Evolutionary conservation across 805 yeast genomes (phyloP).

Genomic region (Cyberlindnera sargentensis): DNA sequence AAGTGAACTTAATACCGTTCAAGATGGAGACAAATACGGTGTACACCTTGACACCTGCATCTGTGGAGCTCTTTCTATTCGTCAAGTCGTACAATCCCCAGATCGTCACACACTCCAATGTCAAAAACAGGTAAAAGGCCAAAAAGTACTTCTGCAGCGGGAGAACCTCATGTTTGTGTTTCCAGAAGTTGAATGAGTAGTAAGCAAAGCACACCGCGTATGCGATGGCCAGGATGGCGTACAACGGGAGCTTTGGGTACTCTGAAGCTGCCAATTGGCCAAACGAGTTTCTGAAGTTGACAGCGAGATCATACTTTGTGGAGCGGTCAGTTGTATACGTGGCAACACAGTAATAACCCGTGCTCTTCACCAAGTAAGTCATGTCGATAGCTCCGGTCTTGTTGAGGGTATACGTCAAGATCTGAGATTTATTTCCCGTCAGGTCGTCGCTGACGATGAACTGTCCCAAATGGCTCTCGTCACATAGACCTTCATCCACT

Average conservation of each 20-base stretch:
- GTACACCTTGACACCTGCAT: slow-evolving; percentile 59
- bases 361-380: slow-evolving; percentile 57
- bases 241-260: slow-evolving; percentile 83
- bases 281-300: slow-evolving; percentile 84
- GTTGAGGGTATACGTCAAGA: slow-evolving; percentile 49
- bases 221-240: slow-evolving; percentile 76
- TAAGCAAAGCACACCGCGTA: slow-evolving; percentile 78
- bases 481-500: slow-evolving; percentile 50
- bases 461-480: slow-evolving; percentile 43
- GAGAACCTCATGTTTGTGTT: slow-evolving; percentile 77
- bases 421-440: slow-evolving; percentile 41
- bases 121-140: slow-evolving; percentile 75
- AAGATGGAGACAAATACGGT: slow-evolving; percentile 71
- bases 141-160: slow-evolving; percentile 88
- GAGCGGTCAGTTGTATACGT: slow-evolving; percentile 40
- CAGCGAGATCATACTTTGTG: slow-evolving; percentile 49
- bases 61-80: slow-evolving; percentile 48
- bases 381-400: slow-evolving; percentile 54
- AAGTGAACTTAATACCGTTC: slow-evolving; percentile 76
- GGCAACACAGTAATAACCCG: slow-evolving; percentile 92
- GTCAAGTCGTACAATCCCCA: slow-evolving; percentile 89
- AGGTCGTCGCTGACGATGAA: slow-evolving; percentile 48
- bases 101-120: slow-evolving; percentile 75
- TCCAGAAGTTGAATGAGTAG: slow-evolving; percentile 79
- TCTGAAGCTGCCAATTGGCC: slow-evolving; percentile 88